Conservation (phyloP, 345 rosid genomes). For the Moringa oleifera region DNA sequence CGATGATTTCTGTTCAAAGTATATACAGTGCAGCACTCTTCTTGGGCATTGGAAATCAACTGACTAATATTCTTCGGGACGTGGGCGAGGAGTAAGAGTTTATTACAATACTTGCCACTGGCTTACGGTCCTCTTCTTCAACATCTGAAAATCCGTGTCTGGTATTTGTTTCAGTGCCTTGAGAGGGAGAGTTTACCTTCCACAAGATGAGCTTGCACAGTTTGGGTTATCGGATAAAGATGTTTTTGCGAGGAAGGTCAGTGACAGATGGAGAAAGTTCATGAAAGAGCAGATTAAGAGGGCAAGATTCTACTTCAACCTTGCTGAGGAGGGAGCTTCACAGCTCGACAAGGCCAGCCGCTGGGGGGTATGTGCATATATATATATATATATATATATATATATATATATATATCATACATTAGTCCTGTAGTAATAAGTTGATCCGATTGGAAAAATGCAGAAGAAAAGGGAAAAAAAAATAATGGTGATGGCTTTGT, state of each 20-base stretch:
- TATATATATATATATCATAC: too few relatives aligned
- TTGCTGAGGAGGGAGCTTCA: constrained; percentile 58
- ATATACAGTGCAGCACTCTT: constrained; percentile 41
- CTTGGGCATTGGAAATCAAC: constrained; percentile 56
- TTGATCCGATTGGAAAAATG: too few relatives aligned
- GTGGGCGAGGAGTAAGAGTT: constrained; percentile 56
- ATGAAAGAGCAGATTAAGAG: constrained; percentile 54
- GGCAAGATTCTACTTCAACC: constrained; percentile 49
- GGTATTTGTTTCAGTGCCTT: constrained; percentile 24
- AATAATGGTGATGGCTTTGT: too few relatives aligned
- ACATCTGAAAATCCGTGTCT: background rate
- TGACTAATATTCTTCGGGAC: constrained; percentile 61
- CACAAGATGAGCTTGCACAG: constrained; percentile 53
- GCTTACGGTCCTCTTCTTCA: background rate
- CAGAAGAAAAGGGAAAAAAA: too few relatives aligned
- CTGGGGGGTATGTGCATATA: constrained; percentile 53
- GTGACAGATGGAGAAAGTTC: constrained; percentile 46
- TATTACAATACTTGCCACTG: background rate
- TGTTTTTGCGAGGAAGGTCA: constrained; percentile 42
- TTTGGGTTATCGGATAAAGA: constrained; percentile 45
- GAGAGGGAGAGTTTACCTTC: constrained; percentile 59
- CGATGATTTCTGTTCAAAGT: constrained; percentile 25
- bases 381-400: too few relatives aligned
- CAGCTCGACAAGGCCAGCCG: constrained; percentile 53
- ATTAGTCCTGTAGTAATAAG: too few relatives aligned